Evolutionary conservation across 805 yeast genomes (phyloP), one percentile per base, ranked within the genome.

Genomic region (Kregervanrija pseudodelftensis): DNA sequence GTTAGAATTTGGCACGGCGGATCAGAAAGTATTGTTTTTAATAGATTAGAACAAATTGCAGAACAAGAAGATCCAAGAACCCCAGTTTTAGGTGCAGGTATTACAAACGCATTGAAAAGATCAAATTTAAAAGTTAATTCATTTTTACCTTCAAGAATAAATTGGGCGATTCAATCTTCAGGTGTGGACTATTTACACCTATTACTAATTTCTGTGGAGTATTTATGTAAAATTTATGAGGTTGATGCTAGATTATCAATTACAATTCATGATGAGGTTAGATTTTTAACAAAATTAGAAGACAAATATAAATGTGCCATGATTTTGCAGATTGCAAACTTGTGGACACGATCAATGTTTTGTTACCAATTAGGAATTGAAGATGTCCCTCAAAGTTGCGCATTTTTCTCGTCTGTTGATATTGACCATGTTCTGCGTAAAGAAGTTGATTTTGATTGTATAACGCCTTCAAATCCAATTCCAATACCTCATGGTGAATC

Each of bases 151-250:
- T 88, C 96, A 1, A 67, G 99, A 56, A 82, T 90, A 50, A 93
- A 93, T 58, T 93, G 99, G 99, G 87, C 96, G 0, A 93, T 93
- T 59, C 99, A 93, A 62, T 87, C 96, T 16, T 87, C 96, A 1
- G 99, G 99, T 33, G 99, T 95, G 14, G 99, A 93, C 61, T 93
- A 95, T 58, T 69, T 93, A 42, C 99, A 93, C 60, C 61, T 93
- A 36, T 62, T 93, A 48, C 73, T 91, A 40, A 77, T 88, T 4
- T 78, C 96, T 0, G 90, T 95, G 97, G 85, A 87, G 46, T 87
- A 89, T 55, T 69, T 93, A 53, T 69, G 77, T 36, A 72, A 77
- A 35, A 74, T 71, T 49, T 91, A 79, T 62, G 57, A 68, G 3
- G 67, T 95, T 10, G 75, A 83, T 33, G 95, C 95, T 0, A 67